A percentile compares a stretch with the other conserved stretches of the same genome.
These are phyloP conservation scores for Colletotrichum sp. DNA, from an alignment of 2,329 filamentous ascomycete genomes.

Conservation along the genomic window DNA sequence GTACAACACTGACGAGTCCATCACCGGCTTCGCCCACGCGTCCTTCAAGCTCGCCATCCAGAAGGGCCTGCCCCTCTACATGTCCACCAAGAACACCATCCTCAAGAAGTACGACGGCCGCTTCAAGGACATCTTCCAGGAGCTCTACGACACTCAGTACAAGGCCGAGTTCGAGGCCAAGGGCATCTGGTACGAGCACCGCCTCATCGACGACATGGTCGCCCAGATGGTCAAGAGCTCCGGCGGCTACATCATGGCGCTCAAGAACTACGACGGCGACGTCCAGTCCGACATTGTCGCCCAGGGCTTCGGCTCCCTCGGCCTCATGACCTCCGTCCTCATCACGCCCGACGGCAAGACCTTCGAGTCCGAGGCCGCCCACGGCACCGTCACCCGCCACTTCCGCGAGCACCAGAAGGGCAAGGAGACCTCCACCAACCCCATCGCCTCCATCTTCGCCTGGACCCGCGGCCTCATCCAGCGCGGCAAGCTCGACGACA, in stretches of 20 bases:
- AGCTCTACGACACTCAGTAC: slow-evolving; percentile 89
- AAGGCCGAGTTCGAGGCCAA: slow-evolving; percentile 87
- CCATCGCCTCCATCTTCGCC: slow-evolving; percentile 98
- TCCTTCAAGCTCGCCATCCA: slow-evolving; percentile 93
- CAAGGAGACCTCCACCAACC: slow-evolving; percentile 96
- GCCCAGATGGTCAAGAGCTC: slow-evolving; percentile 99
- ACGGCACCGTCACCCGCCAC: slow-evolving; percentile 97
- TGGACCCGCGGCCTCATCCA: slow-evolving; percentile 96
- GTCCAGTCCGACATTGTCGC: slow-evolving; percentile 98
- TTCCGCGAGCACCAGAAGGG: slow-evolving; percentile 99
- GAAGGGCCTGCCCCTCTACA: slow-evolving; percentile 92
- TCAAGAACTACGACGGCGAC: slow-evolving; percentile 99
- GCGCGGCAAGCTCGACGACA: slow-evolving; percentile 90
- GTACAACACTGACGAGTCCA: slow-evolving; percentile 98
- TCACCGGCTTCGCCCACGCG: slow-evolving; percentile 91
- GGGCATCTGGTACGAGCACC: slow-evolving; percentile 99
- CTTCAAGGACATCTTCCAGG: slow-evolving; percentile 99
- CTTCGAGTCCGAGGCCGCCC: slow-evolving; percentile 96
- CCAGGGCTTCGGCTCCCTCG: slow-evolving; percentile 96
- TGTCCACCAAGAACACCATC: slow-evolving; percentile 99
- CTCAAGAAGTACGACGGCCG: slow-evolving; percentile 98
- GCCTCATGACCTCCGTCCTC: slow-evolving; percentile 97
- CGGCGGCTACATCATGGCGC: slow-evolving; percentile 94
- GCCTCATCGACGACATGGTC: slow-evolving; percentile 99
- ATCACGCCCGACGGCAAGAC: slow-evolving; percentile 97